These are phyloP conservation scores for Fusarium sulawesiense DNA, from an alignment of 2,329 filamentous ascomycete species.

Conservation along the genomic window DNA sequence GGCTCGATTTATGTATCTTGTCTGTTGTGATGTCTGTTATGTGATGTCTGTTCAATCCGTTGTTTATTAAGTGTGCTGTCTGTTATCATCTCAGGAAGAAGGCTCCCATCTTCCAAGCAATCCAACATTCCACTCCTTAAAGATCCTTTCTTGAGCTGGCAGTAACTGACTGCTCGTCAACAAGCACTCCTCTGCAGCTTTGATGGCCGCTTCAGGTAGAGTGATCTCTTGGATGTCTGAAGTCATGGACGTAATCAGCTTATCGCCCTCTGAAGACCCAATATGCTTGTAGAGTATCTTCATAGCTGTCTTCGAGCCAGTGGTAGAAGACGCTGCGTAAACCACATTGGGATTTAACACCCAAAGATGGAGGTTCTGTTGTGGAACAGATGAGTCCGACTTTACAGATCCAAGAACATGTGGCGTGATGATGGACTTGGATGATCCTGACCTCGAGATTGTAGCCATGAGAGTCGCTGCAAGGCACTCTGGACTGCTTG, in stretches of 20 bases:
- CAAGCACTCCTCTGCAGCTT: constrained; percentile 58
- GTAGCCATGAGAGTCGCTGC: constrained; percentile 64
- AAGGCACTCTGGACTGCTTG: constrained; percentile 62
- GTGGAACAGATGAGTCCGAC: constrained; percentile 1
- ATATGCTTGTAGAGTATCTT: constrained; percentile 66
- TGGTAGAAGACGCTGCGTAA: constrained; percentile 58
- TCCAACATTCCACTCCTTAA: constrained; percentile 76
- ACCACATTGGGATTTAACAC: constrained; percentile 66
- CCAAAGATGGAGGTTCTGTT: constrained; percentile 61
- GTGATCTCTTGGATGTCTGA: constrained; percentile 70
- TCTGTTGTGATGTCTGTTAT: background rate
- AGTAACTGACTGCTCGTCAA: constrained; percentile 62
- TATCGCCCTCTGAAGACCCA: constrained; percentile 56
- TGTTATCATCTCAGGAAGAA: background rate
- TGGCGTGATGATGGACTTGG: constrained; percentile 65
- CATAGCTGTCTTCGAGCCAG: constrained; percentile 55
- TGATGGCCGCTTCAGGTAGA: constrained; percentile 64
- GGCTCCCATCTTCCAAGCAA: constrained; percentile 61
- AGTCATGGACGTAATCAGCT: constrained; percentile 61
- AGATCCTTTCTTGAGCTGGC: constrained; percentile 65
- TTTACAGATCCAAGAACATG: constrained; percentile 32
- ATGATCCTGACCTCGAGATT: constrained; percentile 66
- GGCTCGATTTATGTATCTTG: background rate
- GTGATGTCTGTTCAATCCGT: background rate
- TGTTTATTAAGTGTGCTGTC: background rate